These are phyloP conservation scores for Fusarium temperatum DNA, from an alignment of 2,329 filamentous ascomycete genomes.

Conservation along the genomic window DNA sequence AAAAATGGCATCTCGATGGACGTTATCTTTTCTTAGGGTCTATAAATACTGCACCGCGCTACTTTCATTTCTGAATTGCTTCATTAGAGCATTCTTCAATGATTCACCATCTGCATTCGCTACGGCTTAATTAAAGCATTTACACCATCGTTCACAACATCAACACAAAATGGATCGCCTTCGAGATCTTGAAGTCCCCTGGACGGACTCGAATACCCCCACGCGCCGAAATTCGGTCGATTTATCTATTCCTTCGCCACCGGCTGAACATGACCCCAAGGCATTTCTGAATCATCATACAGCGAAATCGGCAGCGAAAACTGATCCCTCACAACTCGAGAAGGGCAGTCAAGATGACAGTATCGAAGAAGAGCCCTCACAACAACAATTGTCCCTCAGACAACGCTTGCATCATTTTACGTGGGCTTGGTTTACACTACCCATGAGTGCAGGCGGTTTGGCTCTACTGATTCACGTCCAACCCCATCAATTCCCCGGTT, in stretches of 20 bases:
- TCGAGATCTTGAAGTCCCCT: conserved; percentile 31
- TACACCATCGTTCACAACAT: not conserved
- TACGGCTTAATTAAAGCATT: not conserved
- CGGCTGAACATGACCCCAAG: conserved; percentile 14
- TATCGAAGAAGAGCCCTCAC: not conserved
- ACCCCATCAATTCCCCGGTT: conserved; percentile 71
- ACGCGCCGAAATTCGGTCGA: conserved; percentile 39
- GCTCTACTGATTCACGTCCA: conserved; percentile 70
- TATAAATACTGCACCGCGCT: conserved; percentile 21
- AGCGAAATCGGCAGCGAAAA: not conserved
- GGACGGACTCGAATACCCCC: conserved; percentile 39
- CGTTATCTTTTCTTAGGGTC: not conserved
- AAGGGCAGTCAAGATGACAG: not conserved
- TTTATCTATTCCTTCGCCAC: conserved; percentile 9
- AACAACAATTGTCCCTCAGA: conserved; percentile 50
- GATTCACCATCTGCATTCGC: conserved; percentile 8
- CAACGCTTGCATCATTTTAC: conserved; percentile 67
- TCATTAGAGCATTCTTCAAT: not conserved
- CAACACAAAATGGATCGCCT: conserved; percentile 30
- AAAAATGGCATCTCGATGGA: not conserved
- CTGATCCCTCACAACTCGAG: conserved; percentile 19
- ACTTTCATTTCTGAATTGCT: not conserved
- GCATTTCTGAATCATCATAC: conserved; percentile 13
- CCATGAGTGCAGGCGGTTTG: conserved; percentile 79
- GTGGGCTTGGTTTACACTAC: conserved; percentile 78